These are phyloP conservation scores for Paracorniculantispora psalliotae DNA, from an alignment of 2,329 filamentous ascomycete genomes.

Conservation along the genomic window DNA sequence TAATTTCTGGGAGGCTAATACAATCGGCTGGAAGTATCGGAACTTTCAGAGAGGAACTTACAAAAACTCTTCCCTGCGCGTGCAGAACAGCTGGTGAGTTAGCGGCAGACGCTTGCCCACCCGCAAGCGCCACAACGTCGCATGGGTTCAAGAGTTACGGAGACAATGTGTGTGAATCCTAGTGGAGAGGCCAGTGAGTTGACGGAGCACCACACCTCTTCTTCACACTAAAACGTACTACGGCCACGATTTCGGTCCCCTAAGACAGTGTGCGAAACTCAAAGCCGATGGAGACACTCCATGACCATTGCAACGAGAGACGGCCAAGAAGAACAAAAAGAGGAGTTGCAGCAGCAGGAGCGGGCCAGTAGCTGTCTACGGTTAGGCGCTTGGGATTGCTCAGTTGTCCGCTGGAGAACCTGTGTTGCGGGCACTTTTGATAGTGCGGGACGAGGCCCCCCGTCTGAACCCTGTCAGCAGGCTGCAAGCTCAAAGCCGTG, in stretches of 20 bases:
- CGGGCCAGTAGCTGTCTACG: background rate
- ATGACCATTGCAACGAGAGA: background rate
- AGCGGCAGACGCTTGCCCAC: background rate
- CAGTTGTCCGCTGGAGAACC: background rate
- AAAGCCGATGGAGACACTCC: background rate
- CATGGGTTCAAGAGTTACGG: background rate
- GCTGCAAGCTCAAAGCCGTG: background rate
- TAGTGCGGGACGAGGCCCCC: background rate
- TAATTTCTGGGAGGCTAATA: too few species aligned
- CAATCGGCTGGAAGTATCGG: background rate
- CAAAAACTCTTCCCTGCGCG: background rate
- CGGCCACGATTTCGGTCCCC: background rate
- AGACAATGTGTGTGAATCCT: background rate
- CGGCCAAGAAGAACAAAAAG: background rate
- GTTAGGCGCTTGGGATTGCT: background rate
- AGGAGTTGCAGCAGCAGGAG: background rate
- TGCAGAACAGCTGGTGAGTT: background rate
- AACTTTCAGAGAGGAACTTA: background rate
- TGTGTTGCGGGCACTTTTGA: background rate
- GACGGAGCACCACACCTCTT: too few species aligned
- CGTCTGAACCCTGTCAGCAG: background rate
- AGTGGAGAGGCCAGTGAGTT: background rate
- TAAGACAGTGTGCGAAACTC: background rate
- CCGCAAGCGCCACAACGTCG: slow-evolving; percentile 3
- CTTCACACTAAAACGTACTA: too few species aligned